A percentile compares a stretch with the other conserved stretches of the same genome.
These are phyloP conservation scores for Haplosporangium gracile DNA, from an alignment of 192 early-diverging fungal species.

Conservation along the genomic window DNA sequence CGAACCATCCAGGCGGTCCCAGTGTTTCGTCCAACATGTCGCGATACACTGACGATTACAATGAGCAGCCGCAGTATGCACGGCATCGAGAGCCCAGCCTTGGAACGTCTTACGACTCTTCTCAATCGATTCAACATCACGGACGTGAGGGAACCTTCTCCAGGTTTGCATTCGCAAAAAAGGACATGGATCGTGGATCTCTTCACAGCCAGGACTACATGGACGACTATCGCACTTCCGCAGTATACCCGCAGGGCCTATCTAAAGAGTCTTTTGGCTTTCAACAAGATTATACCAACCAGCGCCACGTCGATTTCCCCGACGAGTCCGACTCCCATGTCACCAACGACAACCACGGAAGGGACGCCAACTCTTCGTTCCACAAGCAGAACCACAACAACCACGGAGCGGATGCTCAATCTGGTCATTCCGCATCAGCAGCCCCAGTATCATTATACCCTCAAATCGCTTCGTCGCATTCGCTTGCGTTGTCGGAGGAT, in stretches of 20 bases:
- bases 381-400: constrained; percentile 27
- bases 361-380: neutral
- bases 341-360: constrained; percentile 15
- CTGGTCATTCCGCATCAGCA: constrained; percentile 2
- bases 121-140: neutral
- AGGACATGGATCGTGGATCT: constrained; percentile 13
- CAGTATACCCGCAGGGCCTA: neutral
- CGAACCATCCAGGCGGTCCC: neutral
- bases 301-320: neutral
- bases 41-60: constrained; percentile 14
- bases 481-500: constrained; percentile 38
- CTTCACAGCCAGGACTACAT: constrained; percentile 9
- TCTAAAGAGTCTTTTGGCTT: neutral
- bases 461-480: constrained; percentile 24
- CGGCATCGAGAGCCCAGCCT: constrained; percentile 14
- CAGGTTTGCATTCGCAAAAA: constrained; percentile 8
- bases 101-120: constrained; percentile 25
- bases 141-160: constrained; percentile 2
- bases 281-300: constrained; percentile 13
- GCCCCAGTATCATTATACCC: constrained; percentile 12
- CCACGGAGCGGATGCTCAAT: neutral
- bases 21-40: constrained; percentile 25
- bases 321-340: constrained; percentile 14
- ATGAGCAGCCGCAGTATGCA: neutral
- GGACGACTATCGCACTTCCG: neutral